A percentile compares a stretch with the other conserved stretches of the same genome.
Evolutionary conservation across 768 basidiomycete species (phyloP).

Genomic region (Lactifluus subvellereus): DNA sequence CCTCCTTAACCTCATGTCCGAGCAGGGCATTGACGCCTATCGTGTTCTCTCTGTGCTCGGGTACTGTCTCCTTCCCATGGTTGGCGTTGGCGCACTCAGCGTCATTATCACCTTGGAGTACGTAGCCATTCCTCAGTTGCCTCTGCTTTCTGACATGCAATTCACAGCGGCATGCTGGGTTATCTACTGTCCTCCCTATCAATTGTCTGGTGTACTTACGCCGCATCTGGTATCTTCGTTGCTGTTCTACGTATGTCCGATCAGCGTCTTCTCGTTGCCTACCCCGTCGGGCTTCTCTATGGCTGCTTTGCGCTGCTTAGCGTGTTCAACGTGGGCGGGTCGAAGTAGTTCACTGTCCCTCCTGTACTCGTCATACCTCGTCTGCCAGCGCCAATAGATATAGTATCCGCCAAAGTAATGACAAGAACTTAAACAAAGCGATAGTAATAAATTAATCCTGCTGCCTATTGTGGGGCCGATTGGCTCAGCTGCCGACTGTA

Average conservation of each 20-base stretch:
- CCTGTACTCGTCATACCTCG: slow-evolving; percentile 9
- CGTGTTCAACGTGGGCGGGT: slow-evolving; percentile 64
- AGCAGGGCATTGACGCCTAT: slow-evolving; percentile 91
- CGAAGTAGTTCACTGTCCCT: slow-evolving; percentile 6
- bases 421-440: slow-evolving; percentile 19
- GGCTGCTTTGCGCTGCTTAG: slow-evolving; percentile 92
- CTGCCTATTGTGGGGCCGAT: slow-evolving; percentile 10
- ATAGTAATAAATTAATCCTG: slow-evolving; percentile 6
- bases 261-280: slow-evolving; percentile 91
- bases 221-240: slow-evolving; percentile 93
- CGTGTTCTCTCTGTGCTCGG: slow-evolving; percentile 92
- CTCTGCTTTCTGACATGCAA: slow-evolving; percentile 15
- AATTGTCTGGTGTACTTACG: slow-evolving; percentile 95
- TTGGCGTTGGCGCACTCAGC: slow-evolving; percentile 84
- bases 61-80: slow-evolving; percentile 96
- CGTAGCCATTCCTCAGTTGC: slow-evolving; percentile 32
- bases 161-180: slow-evolving; percentile 67
- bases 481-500: slow-evolving; percentile 68
- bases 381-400: slow-evolving; percentile 12
- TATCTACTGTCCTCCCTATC: slow-evolving; percentile 77
- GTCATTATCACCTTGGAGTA: slow-evolving; percentile 86
- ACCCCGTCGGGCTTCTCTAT: slow-evolving; percentile 90
- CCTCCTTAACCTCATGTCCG: slow-evolving; percentile 95
- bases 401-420: slow-evolving; percentile 25
- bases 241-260: slow-evolving; percentile 93